These are phyloP conservation scores for Drosera capensis DNA, from an alignment of 148 eudicot genomes.

Conservation along the genomic window DNA sequence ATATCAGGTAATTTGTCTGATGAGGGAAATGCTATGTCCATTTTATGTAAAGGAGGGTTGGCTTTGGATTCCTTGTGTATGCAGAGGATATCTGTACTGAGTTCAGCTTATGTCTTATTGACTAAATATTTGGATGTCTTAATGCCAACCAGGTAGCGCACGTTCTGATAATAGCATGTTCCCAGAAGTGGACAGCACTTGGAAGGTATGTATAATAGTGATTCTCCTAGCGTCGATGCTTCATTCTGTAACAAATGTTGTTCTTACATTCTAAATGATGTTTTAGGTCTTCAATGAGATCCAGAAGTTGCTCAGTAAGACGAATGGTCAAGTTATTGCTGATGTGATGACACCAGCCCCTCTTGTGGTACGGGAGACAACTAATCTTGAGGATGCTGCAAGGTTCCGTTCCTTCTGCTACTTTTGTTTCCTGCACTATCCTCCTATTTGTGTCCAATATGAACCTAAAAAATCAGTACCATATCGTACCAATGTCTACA, in stretches of 20 bases:
- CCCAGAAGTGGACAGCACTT: constrained; percentile 82
- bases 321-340: constrained; percentile 65
- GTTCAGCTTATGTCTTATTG: no score
- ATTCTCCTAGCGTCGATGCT: not conserved
- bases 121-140: not conserved
- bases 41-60: no score
- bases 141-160: constrained; percentile 33
- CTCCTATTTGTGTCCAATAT: not conserved
- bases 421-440: not conserved
- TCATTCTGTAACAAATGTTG: not conserved
- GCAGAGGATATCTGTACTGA: no score
- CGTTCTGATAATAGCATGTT: constrained; percentile 61
- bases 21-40: no score
- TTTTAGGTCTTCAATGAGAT: constrained; percentile 76
- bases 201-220: constrained; percentile 50
- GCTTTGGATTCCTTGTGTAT: no score
- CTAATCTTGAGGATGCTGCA: constrained; percentile 96
- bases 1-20: constrained; percentile 54
- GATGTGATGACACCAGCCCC: constrained; percentile 93
- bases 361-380: constrained; percentile 56
- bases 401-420: constrained; percentile 25
- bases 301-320: constrained; percentile 67
- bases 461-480: no score
- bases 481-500: no score
- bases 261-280: not conserved